Base-by-base conservation (phyloP, 768 basidiomycete genomes). In the Mycena filopes region DNA sequence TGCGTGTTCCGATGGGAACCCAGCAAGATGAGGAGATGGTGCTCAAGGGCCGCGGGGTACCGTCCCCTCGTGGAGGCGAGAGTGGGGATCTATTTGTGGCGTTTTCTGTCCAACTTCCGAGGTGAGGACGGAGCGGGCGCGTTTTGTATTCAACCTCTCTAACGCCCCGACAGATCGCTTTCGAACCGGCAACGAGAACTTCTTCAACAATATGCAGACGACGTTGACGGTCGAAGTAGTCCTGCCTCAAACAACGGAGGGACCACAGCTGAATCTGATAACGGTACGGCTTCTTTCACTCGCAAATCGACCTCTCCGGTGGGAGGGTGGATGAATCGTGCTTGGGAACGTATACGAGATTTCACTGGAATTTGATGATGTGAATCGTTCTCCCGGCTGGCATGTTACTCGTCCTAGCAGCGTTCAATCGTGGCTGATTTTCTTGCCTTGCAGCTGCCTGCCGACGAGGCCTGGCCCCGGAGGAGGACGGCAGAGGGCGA, bases 21-120 rank as follows among this genome's bases (percentile, higher is more conserved):
- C 98, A 99, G 78, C 95, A 92, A 74, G 96, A 96, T 20, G 95
- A 98, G 80, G 96, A 99, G 77, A 96, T 97, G 88, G 93, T 98
- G 23, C 79, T 99, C 72, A 93, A 92, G 79, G 89, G 90, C 42
- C 88, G 93, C 56, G 98, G 98, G 31, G 89, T 98, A 15, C 76
- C 86, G 47, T 82, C 87, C 25, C 82, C 92, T 9, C 84, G 84
- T 73, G 77, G 81, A 54, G 79, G 84, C 43, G 85, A 85, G 67
- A 89, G 84, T 36, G 94, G 97, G 40, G 95, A 98, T 76, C 80
- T 98, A 55, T 93, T 95, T 71, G 93, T 99, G 57, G 87, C 89
- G 43, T 99, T 99, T 81, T 86, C 84, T 38, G 85, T 99, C 38
- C 86, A 92, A 70, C 85, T 99, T 68, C 98, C 98, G 28, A 91